These are phyloP conservation scores for Allantophomopsis cytisporea DNA, from an alignment of 2,329 filamentous ascomycete genomes.

Conservation along the genomic window DNA sequence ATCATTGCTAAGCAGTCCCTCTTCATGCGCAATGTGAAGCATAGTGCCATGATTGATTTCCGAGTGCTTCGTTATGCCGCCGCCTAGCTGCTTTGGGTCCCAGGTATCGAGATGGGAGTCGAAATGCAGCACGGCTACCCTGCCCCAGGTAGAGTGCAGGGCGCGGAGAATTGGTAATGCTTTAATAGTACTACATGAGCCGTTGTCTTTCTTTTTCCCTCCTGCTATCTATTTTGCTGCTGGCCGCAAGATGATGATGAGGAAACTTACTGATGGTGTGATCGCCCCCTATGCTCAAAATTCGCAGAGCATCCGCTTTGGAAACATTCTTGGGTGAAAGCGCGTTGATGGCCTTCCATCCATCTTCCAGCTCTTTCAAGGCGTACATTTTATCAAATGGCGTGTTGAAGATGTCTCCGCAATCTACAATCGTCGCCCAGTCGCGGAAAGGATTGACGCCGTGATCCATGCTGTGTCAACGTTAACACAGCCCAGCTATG, in stretches of 20 bases:
- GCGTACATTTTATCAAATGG: constrained; percentile 16
- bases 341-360: constrained; percentile 11
- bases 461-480: constrained; percentile 12
- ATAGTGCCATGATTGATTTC: constrained; percentile 18
- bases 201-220: background rate
- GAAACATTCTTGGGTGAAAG: constrained; percentile 12
- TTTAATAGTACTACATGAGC: constrained; percentile 2
- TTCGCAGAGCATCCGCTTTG: constrained; percentile 10
- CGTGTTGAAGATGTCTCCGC: constrained; percentile 16
- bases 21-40: constrained; percentile 19
- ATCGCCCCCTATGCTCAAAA: constrained; percentile 16
- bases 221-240: no score
- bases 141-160: constrained; percentile 15
- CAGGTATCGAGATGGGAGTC: constrained; percentile 17
- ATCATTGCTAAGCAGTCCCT: constrained; percentile 15
- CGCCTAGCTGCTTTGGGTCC: constrained; percentile 16
- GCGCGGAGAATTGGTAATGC: constrained; percentile 16
- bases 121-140: constrained; percentile 16
- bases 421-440: constrained; percentile 15
- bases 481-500: background rate
- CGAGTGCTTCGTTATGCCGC: constrained; percentile 13
- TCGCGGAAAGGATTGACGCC: constrained; percentile 13
- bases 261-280: constrained; percentile 15
- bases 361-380: constrained; percentile 14
- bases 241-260: background rate